Percentiles rank a stretch among this genome's conserved stretches.
Evolutionary conservation across 306 rosid genomes (phyloP).

Genomic region (Alnus rubra): DNA sequence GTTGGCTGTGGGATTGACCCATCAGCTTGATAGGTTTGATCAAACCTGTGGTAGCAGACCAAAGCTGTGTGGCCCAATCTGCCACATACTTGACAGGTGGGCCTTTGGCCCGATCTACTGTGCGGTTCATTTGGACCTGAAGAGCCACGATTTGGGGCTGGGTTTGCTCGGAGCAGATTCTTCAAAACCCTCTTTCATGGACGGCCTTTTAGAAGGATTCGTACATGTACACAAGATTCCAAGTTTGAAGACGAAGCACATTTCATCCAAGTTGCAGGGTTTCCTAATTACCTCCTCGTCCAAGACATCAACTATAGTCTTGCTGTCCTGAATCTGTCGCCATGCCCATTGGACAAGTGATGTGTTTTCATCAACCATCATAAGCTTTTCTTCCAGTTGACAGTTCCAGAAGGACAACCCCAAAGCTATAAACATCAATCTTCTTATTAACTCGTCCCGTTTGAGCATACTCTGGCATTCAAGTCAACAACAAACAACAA

Average conservation of each 20-base stretch:
- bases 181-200: too few species aligned
- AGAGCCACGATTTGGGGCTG: too few species aligned
- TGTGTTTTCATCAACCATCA: conserved; percentile 51
- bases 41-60: too few species aligned
- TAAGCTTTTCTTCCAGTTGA: conserved; percentile 64
- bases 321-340: conserved; percentile 42
- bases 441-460: conserved; percentile 60
- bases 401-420: conserved; percentile 69
- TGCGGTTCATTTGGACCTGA: too few species aligned
- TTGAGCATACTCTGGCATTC: conserved; percentile 60
- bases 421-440: conserved; percentile 69
- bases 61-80: too few species aligned
- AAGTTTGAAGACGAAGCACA: conserved; percentile 43
- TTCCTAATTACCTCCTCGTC: conserved; percentile 56
- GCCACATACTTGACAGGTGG: too few species aligned
- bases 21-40: too few species aligned
- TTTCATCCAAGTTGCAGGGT: conserved; percentile 43
- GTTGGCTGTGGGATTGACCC: too few species aligned
- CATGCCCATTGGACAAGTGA: conserved; percentile 68
- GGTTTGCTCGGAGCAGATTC: too few species aligned
- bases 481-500: neutral
- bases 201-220: too few species aligned
- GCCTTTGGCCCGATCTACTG: too few species aligned
- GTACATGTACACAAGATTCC: too few species aligned
- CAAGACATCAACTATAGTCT: conserved; percentile 41